phyloP scores from a whole-genome alignment of 2,329 filamentous ascomycete species.

The Aspergillus sp. region DNA sequence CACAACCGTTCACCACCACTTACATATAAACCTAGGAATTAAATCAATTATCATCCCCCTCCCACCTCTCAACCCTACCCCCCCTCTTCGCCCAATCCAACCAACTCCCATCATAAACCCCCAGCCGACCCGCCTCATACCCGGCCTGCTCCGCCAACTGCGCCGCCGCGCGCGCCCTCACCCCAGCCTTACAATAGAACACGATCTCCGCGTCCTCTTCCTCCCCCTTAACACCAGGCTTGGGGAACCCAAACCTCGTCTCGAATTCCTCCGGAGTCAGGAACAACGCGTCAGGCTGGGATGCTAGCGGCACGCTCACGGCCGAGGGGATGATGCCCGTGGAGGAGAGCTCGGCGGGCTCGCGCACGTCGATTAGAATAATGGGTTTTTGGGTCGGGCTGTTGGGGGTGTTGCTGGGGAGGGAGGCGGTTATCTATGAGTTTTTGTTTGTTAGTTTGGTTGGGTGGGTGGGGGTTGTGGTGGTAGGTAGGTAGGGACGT shows the following conservation, averaged over 20 bases:
- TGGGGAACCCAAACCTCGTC: slow-evolving; percentile 75
- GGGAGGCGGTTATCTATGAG: slow-evolving; percentile 38
- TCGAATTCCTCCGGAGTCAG: slow-evolving; percentile 77
- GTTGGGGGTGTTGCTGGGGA: slow-evolving; percentile 27
- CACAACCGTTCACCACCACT: not conserved
- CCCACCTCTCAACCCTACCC: slow-evolving; percentile 60
- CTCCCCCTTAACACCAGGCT: slow-evolving; percentile 59
- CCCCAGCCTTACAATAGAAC: slow-evolving; percentile 92
- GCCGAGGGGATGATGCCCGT: slow-evolving; percentile 71
- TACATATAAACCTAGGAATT: not conserved
- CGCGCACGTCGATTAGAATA: slow-evolving; percentile 51
- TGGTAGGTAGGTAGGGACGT: slow-evolving; percentile 11
- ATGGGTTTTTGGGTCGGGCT: slow-evolving; percentile 29
- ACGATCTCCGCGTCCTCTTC: slow-evolving; percentile 53
- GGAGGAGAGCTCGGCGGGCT: slow-evolving; percentile 48
- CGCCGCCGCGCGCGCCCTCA: slow-evolving; percentile 77
- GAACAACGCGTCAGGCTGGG: slow-evolving; percentile 76
- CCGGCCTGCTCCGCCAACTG: slow-evolving; percentile 74
- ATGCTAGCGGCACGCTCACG: slow-evolving; percentile 78
- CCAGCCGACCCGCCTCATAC: slow-evolving; percentile 65
- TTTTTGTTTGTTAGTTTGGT: slow-evolving; percentile 5
- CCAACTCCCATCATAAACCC: slow-evolving; percentile 56
- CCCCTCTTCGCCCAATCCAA: slow-evolving; percentile 78
- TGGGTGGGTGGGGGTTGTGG: not conserved
- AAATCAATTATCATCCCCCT: slow-evolving; percentile 28